These are phyloP conservation scores for Ceratobasidium sp. DNA, from an alignment of 1,284 basidiomycete genomes.

Conservation along the genomic window DNA sequence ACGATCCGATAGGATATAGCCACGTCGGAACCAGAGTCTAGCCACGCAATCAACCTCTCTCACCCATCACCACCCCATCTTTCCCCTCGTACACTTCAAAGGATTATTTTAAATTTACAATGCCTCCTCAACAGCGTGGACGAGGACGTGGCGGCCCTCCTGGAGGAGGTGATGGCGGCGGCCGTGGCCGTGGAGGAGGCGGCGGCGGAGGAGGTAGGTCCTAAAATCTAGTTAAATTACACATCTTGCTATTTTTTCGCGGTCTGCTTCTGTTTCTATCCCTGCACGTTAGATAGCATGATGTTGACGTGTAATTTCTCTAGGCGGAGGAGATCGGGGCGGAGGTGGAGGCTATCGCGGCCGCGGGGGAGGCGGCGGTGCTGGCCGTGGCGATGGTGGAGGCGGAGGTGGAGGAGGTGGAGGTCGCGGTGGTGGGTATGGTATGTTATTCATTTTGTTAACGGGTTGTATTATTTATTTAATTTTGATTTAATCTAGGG, in stretches of 20 bases:
- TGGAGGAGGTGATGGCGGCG: neutral
- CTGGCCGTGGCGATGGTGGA: neutral
- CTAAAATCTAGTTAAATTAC: neutral
- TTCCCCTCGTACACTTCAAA: neutral
- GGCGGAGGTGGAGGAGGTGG: neutral
- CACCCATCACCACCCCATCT: neutral
- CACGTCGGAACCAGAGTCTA: conserved; percentile 19
- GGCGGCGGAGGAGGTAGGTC: conserved; percentile 1
- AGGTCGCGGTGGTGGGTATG: neutral
- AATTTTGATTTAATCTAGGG: no score
- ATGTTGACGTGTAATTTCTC: neutral
- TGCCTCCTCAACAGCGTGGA: neutral
- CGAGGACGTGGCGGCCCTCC: conserved; percentile 19
- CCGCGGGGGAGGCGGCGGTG: conserved; percentile 8
- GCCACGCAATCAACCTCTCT: conserved; percentile 14
- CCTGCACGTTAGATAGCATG: neutral
- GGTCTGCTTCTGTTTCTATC: neutral
- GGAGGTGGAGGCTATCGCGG: neutral
- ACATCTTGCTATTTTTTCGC: neutral
- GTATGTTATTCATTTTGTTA: no score
- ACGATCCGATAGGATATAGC: conserved; percentile 19
- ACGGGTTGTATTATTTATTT: no score
- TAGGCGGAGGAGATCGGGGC: neutral
- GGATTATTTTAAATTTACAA: neutral
- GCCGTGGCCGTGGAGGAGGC: conserved; percentile 22